phyloP scores from a whole-genome alignment of 169 alveolate genomes.

The Cryptosporidium tyzzeri region DNA sequence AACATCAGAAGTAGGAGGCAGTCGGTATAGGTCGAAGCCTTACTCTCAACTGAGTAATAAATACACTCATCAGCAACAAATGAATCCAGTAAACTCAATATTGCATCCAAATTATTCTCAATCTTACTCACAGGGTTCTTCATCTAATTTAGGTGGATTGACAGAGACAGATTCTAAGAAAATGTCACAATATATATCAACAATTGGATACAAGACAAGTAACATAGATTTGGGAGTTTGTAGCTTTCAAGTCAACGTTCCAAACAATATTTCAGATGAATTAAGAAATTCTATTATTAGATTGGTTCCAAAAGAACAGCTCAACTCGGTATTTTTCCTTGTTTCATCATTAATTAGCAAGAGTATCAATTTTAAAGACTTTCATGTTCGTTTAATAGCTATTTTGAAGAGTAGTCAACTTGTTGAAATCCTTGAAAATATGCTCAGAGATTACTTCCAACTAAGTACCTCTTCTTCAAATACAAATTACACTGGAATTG shows the following conservation, averaged over 20 bases:
- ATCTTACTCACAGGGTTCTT: conserved; percentile 25
- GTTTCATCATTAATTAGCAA: conserved; percentile 52
- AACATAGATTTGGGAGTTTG: conserved; percentile 34
- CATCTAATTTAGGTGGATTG: not conserved
- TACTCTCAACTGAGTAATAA: not conserved
- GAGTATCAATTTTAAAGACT: conserved; percentile 17
- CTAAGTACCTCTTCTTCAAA: not conserved
- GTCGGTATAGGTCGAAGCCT: conserved; percentile 5
- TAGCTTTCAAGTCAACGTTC: conserved; percentile 55
- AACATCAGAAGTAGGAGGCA: not conserved
- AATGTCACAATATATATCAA: not conserved
- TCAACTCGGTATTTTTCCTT: conserved; percentile 31
- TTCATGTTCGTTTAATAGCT: conserved; percentile 21
- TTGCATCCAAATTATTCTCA: not conserved
- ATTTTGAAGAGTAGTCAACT: conserved; percentile 48
- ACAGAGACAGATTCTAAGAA: not conserved
- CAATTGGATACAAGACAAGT: conserved; percentile 21
- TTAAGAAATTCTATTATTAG: conserved; percentile 35
- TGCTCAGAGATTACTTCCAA: conserved; percentile 19
- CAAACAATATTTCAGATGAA: conserved; percentile 41
- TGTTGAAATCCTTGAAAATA: conserved; percentile 58
- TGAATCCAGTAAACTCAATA: not conserved
- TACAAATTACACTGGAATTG: not conserved
- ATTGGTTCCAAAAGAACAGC: conserved; percentile 43
- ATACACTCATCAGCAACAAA: not conserved